Conservation (phyloP, 306 rosid genomes). For the Malus domestica region ASM211411v1 NC_041805.1:22513501-22514000, state of each 20-base stretch:
- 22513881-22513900: background rate
- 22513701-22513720: too few relatives aligned
- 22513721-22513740: too few relatives aligned
- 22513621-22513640: background rate
- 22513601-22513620: background rate
- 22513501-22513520: too few relatives aligned
- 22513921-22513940: background rate
- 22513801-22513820: background rate
- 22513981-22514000: background rate
- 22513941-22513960: background rate
- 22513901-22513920: too few relatives aligned
- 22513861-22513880: background rate
- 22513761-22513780: rapidly evolving
- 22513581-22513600: background rate
- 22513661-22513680: too few relatives aligned
- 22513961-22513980: background rate
- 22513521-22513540: too few relatives aligned
- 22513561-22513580: background rate
- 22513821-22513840: background rate
- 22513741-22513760: too few relatives aligned
- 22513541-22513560: too few relatives aligned
- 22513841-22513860: background rate
- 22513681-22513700: too few relatives aligned
- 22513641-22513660: background rate
- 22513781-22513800: too few relatives aligned